phyloP scores from a whole-genome alignment of 2,329 filamentous ascomycete species.

The Neoarthrinium moseri region DNA sequence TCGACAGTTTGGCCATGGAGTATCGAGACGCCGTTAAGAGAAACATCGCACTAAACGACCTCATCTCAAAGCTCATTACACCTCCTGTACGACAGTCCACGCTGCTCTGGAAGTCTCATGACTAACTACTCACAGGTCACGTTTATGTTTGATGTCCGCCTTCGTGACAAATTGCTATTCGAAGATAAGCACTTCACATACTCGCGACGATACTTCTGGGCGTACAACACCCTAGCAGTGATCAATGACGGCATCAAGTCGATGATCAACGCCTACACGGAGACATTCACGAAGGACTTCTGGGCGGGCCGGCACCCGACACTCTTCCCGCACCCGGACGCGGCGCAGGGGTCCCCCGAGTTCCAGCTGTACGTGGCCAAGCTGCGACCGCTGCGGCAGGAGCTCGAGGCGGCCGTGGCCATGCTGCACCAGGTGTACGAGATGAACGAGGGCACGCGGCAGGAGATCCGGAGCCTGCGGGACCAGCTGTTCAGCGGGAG shows the following conservation, averaged over 20 bases:
- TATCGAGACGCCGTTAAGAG: slow-evolving; percentile 60
- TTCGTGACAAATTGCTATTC: slow-evolving; percentile 57
- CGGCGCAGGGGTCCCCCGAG: not conserved
- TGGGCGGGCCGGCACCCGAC: slow-evolving; percentile 2
- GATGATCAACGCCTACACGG: slow-evolving; percentile 6
- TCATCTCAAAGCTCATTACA: slow-evolving; percentile 58
- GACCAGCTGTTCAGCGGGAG: slow-evolving; percentile 8
- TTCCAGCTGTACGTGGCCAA: slow-evolving; percentile 1
- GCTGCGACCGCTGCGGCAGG: slow-evolving; percentile 2
- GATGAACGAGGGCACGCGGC: slow-evolving; percentile 7
- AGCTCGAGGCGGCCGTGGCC: slow-evolving; percentile 2
- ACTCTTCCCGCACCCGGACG: slow-evolving; percentile 5
- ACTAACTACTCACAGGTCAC: slow-evolving; percentile 31
- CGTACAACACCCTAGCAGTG: slow-evolving; percentile 5
- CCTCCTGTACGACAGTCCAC: slow-evolving; percentile 40
- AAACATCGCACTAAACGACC: slow-evolving; percentile 54
- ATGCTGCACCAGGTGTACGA: slow-evolving; percentile 1
- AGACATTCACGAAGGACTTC: slow-evolving; percentile 8
- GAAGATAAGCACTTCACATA: slow-evolving; percentile 62
- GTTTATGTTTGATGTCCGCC: slow-evolving; percentile 57
- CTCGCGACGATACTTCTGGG: slow-evolving; percentile 13
- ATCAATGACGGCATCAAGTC: slow-evolving; percentile 9
- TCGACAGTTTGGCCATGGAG: slow-evolving; percentile 57
- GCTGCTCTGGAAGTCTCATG: not conserved
- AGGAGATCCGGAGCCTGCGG: slow-evolving; percentile 6